Base-by-base conservation (phyloP, 306 rosid species). In the Calophaca sinica region DNA sequence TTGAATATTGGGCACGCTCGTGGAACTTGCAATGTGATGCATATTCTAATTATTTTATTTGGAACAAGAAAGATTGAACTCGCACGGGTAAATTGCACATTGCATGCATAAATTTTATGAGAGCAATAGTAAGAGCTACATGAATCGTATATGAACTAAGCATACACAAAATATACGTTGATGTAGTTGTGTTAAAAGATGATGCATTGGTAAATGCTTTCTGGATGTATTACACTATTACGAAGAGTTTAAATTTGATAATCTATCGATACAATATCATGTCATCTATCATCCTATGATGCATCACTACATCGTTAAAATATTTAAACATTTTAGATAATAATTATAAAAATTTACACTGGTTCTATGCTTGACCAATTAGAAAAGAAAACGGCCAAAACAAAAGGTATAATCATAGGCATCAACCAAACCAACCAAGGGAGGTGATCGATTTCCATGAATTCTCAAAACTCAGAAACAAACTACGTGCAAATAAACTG, bases 381-480 rank as follows among this genome's bases (percentile, higher is more conserved):
- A 54, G 65, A 3, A 45, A 58, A 9, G 33, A 28, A 29, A 53
- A 26, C 10, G 20, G 51, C 69, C 76, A 28, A 60, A 31, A 2
- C 45, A 36, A 14, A 70, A n/a, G 52, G 28, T 39, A 50, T 35
- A 7, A 44, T 60, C 57, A 49, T n/a, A 69, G 62, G 70, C 63
- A 28, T 13, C 54, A 65, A 42, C 11, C 11, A 42, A 0, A 46
- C 42, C 76, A 58, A 51, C 60, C 42, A 15, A 61, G 71, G 28
- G 7, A 9, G 38, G 3, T 4, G 20, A 5, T 63, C 36, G 7
- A 42, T 35, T 32, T 28, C 33, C 72, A 32, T 41, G 36, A 68
- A 33, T 61, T 42, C 35, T 41, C 6, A 45, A 73, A 62, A 5
- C 58, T 51, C 13, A 28, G 26, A 20, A 20, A 6, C 20, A 52